Evolutionary conservation across 345 rosid genomes (phyloP).

Genomic region (Dovyalis caffra): DNA sequence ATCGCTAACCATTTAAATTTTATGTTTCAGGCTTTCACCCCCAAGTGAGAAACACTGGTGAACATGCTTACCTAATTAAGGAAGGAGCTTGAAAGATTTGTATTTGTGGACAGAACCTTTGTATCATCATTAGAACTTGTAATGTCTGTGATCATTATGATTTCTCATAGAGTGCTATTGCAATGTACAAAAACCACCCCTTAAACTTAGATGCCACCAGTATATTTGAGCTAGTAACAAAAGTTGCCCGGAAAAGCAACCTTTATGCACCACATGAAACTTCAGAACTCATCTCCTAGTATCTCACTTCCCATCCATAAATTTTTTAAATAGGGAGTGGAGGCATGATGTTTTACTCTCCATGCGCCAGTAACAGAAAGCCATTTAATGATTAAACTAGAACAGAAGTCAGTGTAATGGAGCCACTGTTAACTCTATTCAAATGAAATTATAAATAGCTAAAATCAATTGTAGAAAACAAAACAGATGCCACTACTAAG

Average conservation of each 20-base stretch:
- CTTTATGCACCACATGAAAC: not conserved
- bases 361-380: not conserved
- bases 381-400: not conserved
- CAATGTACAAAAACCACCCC: constrained; percentile 35
- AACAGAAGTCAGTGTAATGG: not conserved
- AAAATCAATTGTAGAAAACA: not conserved
- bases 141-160: constrained; percentile 20
- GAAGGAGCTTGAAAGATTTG: constrained; percentile 19
- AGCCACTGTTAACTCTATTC: too few relatives aligned
- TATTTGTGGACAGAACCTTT: constrained; percentile 19
- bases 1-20: not conserved
- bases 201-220: constrained; percentile 8
- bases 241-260: not conserved
- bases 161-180: constrained; percentile 17
- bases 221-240: not conserved
- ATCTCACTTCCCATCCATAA: not conserved
- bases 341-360: not conserved
- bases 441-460: too few relatives aligned
- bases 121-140: constrained; percentile 26
- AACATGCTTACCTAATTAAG: not conserved
- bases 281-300: not conserved
- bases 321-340: not conserved
- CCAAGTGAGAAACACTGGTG: constrained; percentile 52
- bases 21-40: constrained; percentile 66
- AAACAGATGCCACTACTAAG: not conserved